Percentiles rank a stretch among this genome's conserved stretches.
Evolutionary conservation across 345 rosid species (phyloP).

Genomic region (Orychophragmus violaceus): DNA sequence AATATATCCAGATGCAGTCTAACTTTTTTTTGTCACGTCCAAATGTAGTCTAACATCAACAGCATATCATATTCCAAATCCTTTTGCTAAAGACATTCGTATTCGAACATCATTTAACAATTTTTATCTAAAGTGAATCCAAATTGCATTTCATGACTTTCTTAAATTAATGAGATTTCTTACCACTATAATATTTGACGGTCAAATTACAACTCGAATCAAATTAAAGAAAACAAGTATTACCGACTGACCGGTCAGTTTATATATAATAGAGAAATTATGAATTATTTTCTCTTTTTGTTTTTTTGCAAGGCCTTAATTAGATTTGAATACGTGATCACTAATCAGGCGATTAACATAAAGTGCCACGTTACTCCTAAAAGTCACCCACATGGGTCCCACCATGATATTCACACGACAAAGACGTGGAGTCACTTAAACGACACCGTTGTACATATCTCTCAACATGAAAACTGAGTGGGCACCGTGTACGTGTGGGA

Average conservation of each 20-base stretch:
- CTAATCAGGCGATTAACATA: background rate
- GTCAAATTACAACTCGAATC: background rate
- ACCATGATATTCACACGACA: conserved; percentile 11
- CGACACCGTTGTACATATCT: conserved; percentile 9
- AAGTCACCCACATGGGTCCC: background rate
- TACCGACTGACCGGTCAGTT: background rate
- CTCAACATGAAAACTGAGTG: conserved; percentile 28
- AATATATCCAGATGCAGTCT: background rate
- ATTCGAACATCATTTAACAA: background rate
- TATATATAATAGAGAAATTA: background rate
- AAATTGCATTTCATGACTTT: background rate
- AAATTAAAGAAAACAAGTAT: background rate
- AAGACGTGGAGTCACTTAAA: conserved; percentile 13
- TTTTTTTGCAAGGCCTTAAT: background rate
- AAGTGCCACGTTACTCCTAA: conserved; percentile 6
- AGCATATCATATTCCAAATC: background rate
- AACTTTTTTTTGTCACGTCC: too few species aligned
- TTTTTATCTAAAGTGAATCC: background rate
- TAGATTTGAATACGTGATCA: background rate
- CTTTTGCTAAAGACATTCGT: background rate
- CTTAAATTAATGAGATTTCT: background rate
- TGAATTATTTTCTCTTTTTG: too few species aligned
- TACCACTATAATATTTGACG: background rate
- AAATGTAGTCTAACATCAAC: background rate
- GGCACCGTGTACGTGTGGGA: conserved; percentile 33